Conservation (phyloP, 306 rosid species). For the Pterocarpus macrocarpus region DNA sequence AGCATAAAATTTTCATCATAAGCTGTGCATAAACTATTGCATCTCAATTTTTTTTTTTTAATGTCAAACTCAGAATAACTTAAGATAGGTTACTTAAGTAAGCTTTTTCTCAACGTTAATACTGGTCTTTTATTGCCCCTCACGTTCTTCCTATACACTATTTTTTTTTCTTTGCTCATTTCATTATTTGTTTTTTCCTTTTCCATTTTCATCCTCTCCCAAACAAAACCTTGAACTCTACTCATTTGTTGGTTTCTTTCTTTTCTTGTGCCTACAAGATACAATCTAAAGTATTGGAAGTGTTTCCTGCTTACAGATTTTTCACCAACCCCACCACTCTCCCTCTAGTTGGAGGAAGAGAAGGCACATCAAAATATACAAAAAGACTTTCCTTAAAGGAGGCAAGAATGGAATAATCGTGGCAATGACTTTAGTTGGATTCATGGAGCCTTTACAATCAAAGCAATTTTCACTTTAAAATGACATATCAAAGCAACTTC, state of each 20-base stretch:
- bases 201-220: neutral
- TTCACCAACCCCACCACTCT: slow-evolving; percentile 9
- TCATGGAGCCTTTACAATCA: slow-evolving; percentile 33
- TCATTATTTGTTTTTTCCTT: neutral
- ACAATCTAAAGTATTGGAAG: neutral
- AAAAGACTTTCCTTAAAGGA: slow-evolving; percentile 6
- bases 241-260: neutral
- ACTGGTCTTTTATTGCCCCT: too few relatives aligned
- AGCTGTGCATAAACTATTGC: too few relatives aligned
- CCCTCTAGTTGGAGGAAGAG: neutral
- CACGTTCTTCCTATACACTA: too few relatives aligned
- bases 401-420: neutral
- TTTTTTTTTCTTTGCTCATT: too few relatives aligned
- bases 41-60: too few relatives aligned
- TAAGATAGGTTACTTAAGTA: too few relatives aligned
- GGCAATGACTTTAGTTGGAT: slow-evolving; percentile 39
- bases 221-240: slow-evolving; percentile 7
- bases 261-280: slow-evolving; percentile 23
- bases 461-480: slow-evolving; percentile 41
- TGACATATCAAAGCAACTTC: slow-evolving; percentile 38
- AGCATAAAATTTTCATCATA: too few relatives aligned
- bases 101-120: too few relatives aligned
- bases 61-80: too few relatives aligned
- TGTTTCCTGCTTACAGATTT: neutral
- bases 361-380: slow-evolving; percentile 18